phyloP scores from a whole-genome alignment of 768 basidiomycete genomes.

The Leccinum rimulosum region DNA sequence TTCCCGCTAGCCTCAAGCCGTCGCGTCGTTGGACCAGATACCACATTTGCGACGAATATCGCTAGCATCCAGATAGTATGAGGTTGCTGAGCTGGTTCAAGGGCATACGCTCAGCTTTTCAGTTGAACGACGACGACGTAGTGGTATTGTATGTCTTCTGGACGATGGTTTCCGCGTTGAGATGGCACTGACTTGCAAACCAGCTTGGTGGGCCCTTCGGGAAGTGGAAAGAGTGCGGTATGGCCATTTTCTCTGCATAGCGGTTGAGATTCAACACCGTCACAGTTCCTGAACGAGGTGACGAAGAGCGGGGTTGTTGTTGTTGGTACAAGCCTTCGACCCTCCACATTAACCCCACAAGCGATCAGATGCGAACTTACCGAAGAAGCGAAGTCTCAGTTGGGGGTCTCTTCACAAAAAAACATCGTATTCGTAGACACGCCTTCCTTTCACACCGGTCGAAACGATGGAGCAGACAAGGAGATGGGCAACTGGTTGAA shows the following conservation, averaged over 20 bases:
- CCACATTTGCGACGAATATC: not conserved
- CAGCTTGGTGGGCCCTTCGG: constrained; percentile 21
- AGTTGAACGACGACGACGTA: not conserved
- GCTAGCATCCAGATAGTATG: not conserved
- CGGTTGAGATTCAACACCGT: not conserved
- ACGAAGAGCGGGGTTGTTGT: not conserved
- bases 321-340: not conserved
- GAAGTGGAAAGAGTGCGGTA: constrained; percentile 21
- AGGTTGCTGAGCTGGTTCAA: not conserved
- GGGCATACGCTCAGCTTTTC: not conserved
- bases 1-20: not conserved
- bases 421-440: constrained; percentile 24
- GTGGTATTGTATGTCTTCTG: constrained; percentile 2
- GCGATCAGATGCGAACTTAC: constrained; percentile 16
- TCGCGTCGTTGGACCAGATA: not conserved
- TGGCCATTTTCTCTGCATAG: not conserved
- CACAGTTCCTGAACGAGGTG: constrained; percentile 11
- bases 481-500: constrained; percentile 9
- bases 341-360: not conserved
- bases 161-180: not conserved
- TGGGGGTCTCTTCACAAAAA: not conserved
- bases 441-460: constrained; percentile 14
- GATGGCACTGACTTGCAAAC: not conserved
- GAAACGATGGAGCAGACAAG: not conserved
- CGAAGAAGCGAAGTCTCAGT: not conserved